Evolutionary conservation across 352 stramenopile genomes (phyloP).

Genomic region (Ochromonadaceae sp.): DNA sequence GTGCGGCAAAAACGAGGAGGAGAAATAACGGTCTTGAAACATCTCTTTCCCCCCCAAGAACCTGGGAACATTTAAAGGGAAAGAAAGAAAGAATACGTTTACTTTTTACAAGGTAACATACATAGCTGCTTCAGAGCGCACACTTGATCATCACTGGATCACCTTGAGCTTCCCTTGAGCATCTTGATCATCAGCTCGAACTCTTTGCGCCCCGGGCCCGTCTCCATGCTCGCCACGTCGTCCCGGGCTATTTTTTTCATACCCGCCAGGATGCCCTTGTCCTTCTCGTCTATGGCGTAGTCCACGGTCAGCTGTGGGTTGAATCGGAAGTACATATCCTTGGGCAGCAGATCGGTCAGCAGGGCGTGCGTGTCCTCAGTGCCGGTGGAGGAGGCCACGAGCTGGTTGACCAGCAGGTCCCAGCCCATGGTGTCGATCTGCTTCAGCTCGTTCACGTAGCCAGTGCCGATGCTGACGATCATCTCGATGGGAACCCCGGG

Average conservation of each 20-base stretch:
- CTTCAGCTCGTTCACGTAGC: slow-evolving; percentile 26
- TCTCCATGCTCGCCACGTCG: neutral
- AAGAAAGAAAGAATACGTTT: too few species aligned
- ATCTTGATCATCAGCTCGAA: neutral
- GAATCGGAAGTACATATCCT: slow-evolving; percentile 30
- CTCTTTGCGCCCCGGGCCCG: neutral
- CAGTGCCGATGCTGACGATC: slow-evolving; percentile 29
- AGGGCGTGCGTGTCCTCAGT: slow-evolving; percentile 30
- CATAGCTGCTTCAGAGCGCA: too few species aligned
- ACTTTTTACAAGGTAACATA: too few species aligned
- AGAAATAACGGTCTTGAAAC: too few species aligned
- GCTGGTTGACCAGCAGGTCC: slow-evolving; percentile 30
- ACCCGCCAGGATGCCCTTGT: neutral
- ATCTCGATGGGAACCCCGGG: slow-evolving; percentile 30
- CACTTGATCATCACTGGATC: too few species aligned
- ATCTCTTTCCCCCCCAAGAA: too few species aligned
- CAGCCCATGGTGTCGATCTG: slow-evolving; percentile 18
- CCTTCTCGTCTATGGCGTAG: neutral
- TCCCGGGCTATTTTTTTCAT: neutral
- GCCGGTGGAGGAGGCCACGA: slow-evolving; percentile 28
- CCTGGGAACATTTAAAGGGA: too few species aligned
- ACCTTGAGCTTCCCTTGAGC: too few species aligned
- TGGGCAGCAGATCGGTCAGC: slow-evolving; percentile 24
- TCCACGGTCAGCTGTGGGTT: slow-evolving; percentile 20
- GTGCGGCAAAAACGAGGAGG: too few species aligned